Conservation (phyloP, 352 stramenopile genomes). For the Globisporangium echinulatum region DNA sequence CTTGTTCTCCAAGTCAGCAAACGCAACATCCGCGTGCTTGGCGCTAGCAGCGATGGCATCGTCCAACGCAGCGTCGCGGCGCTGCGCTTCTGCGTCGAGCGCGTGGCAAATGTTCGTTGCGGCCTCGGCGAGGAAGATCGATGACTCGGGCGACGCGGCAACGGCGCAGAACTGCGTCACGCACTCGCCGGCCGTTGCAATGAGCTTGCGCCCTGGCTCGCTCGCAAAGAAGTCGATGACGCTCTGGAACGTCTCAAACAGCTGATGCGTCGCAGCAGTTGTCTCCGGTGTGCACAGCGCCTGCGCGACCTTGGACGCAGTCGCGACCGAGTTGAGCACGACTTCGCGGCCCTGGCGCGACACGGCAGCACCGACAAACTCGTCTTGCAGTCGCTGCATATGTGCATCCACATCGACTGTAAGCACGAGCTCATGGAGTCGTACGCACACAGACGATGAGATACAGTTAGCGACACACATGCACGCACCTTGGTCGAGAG, state of each 20-base stretch:
- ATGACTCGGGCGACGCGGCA: constrained; percentile 56
- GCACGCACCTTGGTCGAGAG: constrained; percentile 23
- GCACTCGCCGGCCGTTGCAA: constrained; percentile 48
- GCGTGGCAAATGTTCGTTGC: constrained; percentile 70
- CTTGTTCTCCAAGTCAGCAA: constrained; percentile 4
- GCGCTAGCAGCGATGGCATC: not conserved
- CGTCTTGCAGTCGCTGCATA: constrained; percentile 30
- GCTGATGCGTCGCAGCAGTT: constrained; percentile 51
- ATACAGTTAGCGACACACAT: not conserved
- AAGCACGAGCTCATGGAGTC: not conserved
- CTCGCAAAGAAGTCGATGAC: constrained; percentile 74
- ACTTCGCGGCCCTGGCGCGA: constrained; percentile 52
- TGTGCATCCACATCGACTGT: not conserved
- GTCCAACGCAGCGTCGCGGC: constrained; percentile 14
- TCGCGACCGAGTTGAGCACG: constrained; percentile 57
- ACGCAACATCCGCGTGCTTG: not conserved
- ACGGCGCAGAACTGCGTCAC: constrained; percentile 44
- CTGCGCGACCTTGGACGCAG: constrained; percentile 53
- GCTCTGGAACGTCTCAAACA: constrained; percentile 59
- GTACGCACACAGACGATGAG: not conserved
- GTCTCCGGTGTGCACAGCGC: constrained; percentile 69
- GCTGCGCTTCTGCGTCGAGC: constrained; percentile 46
- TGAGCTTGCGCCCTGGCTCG: constrained; percentile 41
- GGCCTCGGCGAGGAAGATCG: constrained; percentile 70
- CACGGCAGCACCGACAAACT: constrained; percentile 41